These are phyloP conservation scores for Quercus mongolica DNA, from an alignment of 306 rosid genomes.

Conservation along the genomic window DNA sequence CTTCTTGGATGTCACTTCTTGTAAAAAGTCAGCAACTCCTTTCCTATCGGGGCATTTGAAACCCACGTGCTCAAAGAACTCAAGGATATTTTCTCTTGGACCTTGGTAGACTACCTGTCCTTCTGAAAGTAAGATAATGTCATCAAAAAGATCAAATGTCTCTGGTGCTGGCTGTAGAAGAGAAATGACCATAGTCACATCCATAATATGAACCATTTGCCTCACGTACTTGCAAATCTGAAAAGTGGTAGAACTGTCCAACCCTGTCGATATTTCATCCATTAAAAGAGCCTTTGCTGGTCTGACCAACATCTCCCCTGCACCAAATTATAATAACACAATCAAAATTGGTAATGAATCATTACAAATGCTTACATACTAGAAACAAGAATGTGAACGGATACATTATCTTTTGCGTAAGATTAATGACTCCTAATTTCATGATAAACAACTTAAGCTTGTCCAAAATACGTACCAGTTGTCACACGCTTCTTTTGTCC, in stretches of 20 bases:
- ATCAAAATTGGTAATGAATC: too few relatives aligned
- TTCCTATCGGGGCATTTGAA: too few relatives aligned
- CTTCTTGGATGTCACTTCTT: slow-evolving; percentile 77
- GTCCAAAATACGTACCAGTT: slow-evolving; percentile 30
- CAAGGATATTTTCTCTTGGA: slow-evolving; percentile 50
- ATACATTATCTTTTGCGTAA: neutral
- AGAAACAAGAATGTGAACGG: neutral
- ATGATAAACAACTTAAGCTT: neutral
- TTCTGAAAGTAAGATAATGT: slow-evolving; percentile 62
- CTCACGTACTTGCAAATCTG: slow-evolving; percentile 77
- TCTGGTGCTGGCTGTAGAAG: slow-evolving; percentile 51
- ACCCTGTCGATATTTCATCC: too few relatives aligned
- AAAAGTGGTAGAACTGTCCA: too few relatives aligned
- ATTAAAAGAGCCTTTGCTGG: too few relatives aligned
- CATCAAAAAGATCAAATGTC: slow-evolving; percentile 58
- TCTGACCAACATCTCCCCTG: too few relatives aligned
- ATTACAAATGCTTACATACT: neutral
- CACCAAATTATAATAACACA: too few relatives aligned
- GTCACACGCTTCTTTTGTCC: slow-evolving; percentile 64
- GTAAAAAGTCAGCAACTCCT: slow-evolving; percentile 80
- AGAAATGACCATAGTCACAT: too few relatives aligned
- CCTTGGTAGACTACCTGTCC: slow-evolving; percentile 83
- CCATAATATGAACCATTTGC: too few relatives aligned
- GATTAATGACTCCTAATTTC: neutral
- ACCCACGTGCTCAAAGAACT: slow-evolving; percentile 65